Evolutionary conservation across 129 eudicot genomes (phyloP).

Genomic region (Glebionis coronaria): DNA sequence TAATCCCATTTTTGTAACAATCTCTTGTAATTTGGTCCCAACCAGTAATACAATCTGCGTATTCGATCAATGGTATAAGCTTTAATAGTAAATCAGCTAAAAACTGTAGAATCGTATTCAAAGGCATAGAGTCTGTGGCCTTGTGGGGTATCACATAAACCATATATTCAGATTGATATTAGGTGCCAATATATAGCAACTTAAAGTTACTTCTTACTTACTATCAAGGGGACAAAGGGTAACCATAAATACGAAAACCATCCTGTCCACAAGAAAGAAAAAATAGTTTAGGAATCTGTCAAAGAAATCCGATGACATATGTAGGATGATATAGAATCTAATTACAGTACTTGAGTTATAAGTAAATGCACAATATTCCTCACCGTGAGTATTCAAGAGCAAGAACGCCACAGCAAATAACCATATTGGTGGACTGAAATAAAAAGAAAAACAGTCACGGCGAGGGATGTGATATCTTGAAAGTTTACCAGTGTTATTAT

Average conservation of each 20-base stretch:
- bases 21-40: conserved; percentile 72
- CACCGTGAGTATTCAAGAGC: conserved; percentile 62
- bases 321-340: background rate
- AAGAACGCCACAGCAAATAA: conserved; percentile 49
- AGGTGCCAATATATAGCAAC: too few species aligned
- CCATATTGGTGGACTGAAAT: conserved; percentile 60
- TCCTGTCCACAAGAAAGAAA: conserved; percentile 38
- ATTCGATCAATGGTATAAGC: background rate
- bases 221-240: conserved; percentile 66
- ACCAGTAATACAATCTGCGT: conserved; percentile 57
- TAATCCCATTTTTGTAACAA: conserved; percentile 63
- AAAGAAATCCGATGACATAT: background rate
- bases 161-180: too few species aligned
- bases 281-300: background rate
- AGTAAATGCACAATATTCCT: conserved; percentile 6
- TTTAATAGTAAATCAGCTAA: background rate
- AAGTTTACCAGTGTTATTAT: too few species aligned
- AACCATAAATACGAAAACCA: conserved; percentile 64
- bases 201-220: conserved; percentile 32
- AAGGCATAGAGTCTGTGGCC: too few species aligned
- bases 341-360: background rate
- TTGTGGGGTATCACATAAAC: too few species aligned
- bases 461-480: too few species aligned
- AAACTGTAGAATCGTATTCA: too few species aligned
- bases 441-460: background rate